These are phyloP conservation scores for Carex kokanica DNA, from an alignment of 176 grass and related monocot genomes.

Conservation along the genomic window DNA sequence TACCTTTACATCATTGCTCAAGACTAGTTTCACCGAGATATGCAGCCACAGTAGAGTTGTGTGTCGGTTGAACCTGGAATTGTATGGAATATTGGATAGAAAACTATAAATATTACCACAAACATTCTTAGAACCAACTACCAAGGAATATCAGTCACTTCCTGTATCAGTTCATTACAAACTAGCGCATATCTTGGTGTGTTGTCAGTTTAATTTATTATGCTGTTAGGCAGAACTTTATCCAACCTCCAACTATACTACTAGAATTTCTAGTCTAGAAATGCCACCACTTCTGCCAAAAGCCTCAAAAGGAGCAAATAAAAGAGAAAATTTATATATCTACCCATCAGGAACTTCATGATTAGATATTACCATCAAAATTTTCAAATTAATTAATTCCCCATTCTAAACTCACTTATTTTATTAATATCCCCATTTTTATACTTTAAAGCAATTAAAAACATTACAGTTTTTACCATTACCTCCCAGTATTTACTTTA, in stretches of 20 bases:
- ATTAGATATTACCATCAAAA: no score
- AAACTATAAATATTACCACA: background rate
- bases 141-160: background rate
- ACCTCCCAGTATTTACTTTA: no score
- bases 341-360: no score
- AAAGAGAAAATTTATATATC: no score
- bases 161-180: background rate
- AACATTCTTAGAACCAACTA: background rate
- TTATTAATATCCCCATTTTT: no score
- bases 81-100: background rate
- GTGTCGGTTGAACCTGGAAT: conserved; percentile 64
- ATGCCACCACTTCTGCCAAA: background rate
- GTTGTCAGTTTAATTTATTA: background rate
- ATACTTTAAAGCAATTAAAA: no score
- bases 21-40: conserved; percentile 88
- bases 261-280: background rate
- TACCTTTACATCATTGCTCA: conserved; percentile 91
- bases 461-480: no score
- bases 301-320: background rate
- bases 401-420: no score
- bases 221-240: background rate
- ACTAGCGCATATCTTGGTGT: background rate
- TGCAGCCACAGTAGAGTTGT: conserved; percentile 77
- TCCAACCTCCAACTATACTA: background rate
- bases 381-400: no score